These are phyloP conservation scores for Fraxinus paxiana DNA, from an alignment of 305 asterid species.

Conservation along the genomic window DNA sequence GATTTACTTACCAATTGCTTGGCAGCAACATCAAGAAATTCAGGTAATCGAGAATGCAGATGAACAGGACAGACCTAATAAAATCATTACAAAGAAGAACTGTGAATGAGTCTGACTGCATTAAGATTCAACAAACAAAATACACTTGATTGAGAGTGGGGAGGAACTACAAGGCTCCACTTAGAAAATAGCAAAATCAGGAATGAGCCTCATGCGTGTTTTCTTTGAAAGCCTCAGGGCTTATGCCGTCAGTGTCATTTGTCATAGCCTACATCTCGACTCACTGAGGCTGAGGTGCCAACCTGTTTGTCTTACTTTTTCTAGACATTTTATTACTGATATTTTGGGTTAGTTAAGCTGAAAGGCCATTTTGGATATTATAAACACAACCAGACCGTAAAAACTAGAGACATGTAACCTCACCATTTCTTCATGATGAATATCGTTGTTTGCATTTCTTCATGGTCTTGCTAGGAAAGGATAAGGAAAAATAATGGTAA, in stretches of 20 bases:
- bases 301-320: neutral
- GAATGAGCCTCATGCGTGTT: neutral
- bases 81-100: conserved; percentile 28
- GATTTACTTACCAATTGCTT: conserved; percentile 77
- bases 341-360: neutral
- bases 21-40: conserved; percentile 80
- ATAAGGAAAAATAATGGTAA: neutral
- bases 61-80: conserved; percentile 89
- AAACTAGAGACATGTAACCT: neutral
- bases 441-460: neutral
- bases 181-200: neutral
- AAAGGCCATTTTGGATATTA: neutral
- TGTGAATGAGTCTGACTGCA: neutral
- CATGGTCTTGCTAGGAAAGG: neutral
- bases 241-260: neutral
- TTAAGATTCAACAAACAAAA: conserved; percentile 10
- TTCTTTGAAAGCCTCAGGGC: neutral
- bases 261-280: neutral
- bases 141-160: neutral
- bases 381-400: neutral
- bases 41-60: conserved; percentile 71
- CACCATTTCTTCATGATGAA: neutral
- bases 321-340: neutral
- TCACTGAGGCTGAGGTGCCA: neutral
- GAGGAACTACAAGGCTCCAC: neutral